Evolutionary conservation across 768 basidiomycete species (phyloP), one percentile per base, ranked within the genome.

Genomic region (Fomitopsis serialis): DNA sequence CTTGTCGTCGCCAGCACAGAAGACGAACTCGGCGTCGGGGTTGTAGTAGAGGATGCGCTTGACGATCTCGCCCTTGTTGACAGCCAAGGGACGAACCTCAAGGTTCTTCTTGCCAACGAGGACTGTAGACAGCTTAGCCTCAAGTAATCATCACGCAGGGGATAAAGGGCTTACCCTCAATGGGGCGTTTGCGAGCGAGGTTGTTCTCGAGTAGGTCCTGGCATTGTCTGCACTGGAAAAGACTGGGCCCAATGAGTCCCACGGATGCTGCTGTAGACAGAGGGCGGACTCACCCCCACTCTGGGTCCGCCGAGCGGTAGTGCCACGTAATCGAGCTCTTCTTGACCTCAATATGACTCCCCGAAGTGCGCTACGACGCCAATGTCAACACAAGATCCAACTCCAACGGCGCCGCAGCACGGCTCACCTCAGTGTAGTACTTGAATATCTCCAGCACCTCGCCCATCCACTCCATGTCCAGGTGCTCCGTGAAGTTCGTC

Each of bases 11-110:
- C 96, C 96, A 1, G 95, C 96, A 66, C 96, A 99, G 75, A 98
- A 96, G 68, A 98, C 78, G 64, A 98, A 94, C 67, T 97, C 92
- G 43, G 92, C 85, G 54, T 96, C 92, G 2, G 95, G 90, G 76
- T 98, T 87, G 69, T 85, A 75, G 78, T 95, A 98, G 53, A 97
- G 66, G 54, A 98, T 84, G 44, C 93, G 78, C 76, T 95, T 95
- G 65, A 98, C 95, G 63, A 98, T 98, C 75, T 98, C 96, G 49
- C 96, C 96, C 82, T 99, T 98, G 80, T 97, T 98, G 55, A 98
- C 84, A 1, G 94, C 93, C 29, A 95, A 78, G 3, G 94, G 96
- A 55, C 96, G 84, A 21, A 98, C 95, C 73, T 99, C 96, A 42
- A 99, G 77, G 68, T 98, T 98, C 84, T 98, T 98, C 78, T 99